Percentiles rank a stretch among this genome's conserved stretches.
Evolutionary conservation across 2,329 filamentous ascomycete species (phyloP).

Genomic region (Monosporascus sp.): DNA sequence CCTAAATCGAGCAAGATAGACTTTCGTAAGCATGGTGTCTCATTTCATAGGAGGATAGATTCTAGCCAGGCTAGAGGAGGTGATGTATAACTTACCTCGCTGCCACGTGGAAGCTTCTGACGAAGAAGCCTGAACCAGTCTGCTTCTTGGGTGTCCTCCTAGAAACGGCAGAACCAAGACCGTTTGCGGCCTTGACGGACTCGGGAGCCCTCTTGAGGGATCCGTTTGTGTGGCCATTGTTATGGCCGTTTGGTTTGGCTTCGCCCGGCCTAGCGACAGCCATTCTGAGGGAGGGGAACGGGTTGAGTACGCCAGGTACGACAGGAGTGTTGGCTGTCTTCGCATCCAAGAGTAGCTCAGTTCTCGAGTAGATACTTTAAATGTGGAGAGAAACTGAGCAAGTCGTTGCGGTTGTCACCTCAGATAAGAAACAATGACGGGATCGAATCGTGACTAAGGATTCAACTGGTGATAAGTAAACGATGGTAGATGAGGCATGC

Average conservation of each 20-base stretch:
- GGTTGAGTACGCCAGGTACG: no score
- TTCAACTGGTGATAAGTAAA: no score
- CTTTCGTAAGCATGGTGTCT: neutral
- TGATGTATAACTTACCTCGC: neutral
- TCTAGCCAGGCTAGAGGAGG: no score
- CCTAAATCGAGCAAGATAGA: slow-evolving; percentile 37
- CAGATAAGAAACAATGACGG: no score
- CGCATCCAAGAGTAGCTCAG: no score
- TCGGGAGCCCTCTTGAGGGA: neutral
- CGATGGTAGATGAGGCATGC: no score
- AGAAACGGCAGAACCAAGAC: neutral
- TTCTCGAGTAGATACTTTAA: no score
- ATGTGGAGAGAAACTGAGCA: no score
- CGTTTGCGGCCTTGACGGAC: neutral
- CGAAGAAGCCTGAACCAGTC: neutral
- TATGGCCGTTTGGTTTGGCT: slow-evolving; percentile 1
- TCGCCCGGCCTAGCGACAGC: neutral
- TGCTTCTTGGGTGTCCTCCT: neutral
- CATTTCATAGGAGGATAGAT: no score
- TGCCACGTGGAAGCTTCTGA: neutral
- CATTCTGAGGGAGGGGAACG: neutral
- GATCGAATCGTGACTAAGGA: no score
- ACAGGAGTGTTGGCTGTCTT: no score
- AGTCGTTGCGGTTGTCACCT: no score
- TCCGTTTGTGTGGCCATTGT: slow-evolving; percentile 2